Percentiles rank a stretch among this genome's conserved stretches.
Conservation (phyloP, 495 filamentous ascomycete genomes). For the Xylaria grammica region DNA sequence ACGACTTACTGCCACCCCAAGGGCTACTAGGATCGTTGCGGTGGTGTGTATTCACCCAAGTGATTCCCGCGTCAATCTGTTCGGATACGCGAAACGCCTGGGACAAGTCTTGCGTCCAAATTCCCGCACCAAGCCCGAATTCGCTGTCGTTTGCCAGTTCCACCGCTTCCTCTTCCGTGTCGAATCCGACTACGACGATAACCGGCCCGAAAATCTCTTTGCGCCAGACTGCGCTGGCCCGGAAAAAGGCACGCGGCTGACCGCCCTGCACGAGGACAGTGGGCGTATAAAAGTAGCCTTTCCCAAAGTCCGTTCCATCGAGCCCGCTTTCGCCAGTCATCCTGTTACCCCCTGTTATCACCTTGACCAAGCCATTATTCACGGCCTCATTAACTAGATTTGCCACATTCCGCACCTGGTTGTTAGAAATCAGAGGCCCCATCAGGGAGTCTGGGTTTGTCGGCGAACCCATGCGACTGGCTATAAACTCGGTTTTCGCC, state of each 20-base stretch:
- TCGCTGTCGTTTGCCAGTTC: constrained; percentile 55
- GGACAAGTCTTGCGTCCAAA: constrained; percentile 63
- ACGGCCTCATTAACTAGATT: constrained; percentile 44
- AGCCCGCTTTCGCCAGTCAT: constrained; percentile 34
- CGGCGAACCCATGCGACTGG: constrained; percentile 55
- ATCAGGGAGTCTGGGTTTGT: constrained; percentile 50
- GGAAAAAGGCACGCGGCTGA: constrained; percentile 19
- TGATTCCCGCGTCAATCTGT: constrained; percentile 63
- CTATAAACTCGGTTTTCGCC: constrained; percentile 46
- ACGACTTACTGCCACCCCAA: constrained; percentile 60
- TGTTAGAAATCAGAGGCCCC: constrained; percentile 48
- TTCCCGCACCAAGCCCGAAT: constrained; percentile 58
- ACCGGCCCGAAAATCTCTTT: constrained; percentile 60
- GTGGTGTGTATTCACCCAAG: constrained; percentile 69
- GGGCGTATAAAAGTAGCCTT: constrained; percentile 64
- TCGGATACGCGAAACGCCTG: constrained; percentile 63
- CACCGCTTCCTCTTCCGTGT: constrained; percentile 54
- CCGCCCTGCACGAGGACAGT: constrained; percentile 53
- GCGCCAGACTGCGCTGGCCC: constrained; percentile 41
- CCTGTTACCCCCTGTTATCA: constrained; percentile 43
- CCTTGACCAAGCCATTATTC: constrained; percentile 36
- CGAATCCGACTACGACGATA: constrained; percentile 52
- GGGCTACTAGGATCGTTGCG: constrained; percentile 65
- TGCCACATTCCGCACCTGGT: constrained; percentile 43
- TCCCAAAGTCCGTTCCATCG: constrained; percentile 44